These are phyloP conservation scores for Scutellaria galericulata DNA, from an alignment of 257 asterid genomes.

Conservation along the genomic window DNA sequence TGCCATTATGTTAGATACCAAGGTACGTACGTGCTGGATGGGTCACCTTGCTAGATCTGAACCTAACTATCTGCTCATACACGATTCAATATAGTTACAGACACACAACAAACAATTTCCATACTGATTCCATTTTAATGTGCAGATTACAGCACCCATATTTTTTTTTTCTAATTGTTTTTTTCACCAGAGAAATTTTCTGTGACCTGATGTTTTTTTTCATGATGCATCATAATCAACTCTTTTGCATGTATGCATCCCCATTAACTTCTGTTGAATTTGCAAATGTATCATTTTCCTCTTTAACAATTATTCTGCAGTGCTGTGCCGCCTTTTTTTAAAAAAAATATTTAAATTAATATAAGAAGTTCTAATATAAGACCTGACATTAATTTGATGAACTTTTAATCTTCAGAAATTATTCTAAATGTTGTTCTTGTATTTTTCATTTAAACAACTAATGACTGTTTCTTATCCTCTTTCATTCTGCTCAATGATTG, in stretches of 20 bases:
- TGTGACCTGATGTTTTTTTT: neutral
- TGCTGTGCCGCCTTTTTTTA: no score
- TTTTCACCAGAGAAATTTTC: neutral
- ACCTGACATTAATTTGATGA: no score
- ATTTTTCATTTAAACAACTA: neutral
- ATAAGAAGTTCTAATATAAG: no score
- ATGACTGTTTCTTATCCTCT: neutral
- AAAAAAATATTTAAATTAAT: no score
- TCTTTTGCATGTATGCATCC: neutral
- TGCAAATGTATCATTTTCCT: conserved; percentile 9
- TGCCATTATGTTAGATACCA: conserved; percentile 96
- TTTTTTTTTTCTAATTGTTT: neutral
- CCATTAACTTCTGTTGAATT: neutral
- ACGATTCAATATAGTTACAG: conserved; percentile 8
- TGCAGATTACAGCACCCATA: neutral
- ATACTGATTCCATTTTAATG: neutral
- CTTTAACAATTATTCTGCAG: neutral
- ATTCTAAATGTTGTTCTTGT: neutral
- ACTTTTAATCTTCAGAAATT: no score
- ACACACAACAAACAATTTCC: conserved; percentile 5
- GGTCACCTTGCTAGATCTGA: conserved; percentile 11
- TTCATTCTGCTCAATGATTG: neutral
- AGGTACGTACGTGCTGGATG: conserved; percentile 54
- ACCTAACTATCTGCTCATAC: conserved; percentile 17
- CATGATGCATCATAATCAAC: conserved; percentile 6